Evolutionary conservation across 116 monocot genomes (phyloP).

Genomic region (Thalassia testudinum): DNA sequence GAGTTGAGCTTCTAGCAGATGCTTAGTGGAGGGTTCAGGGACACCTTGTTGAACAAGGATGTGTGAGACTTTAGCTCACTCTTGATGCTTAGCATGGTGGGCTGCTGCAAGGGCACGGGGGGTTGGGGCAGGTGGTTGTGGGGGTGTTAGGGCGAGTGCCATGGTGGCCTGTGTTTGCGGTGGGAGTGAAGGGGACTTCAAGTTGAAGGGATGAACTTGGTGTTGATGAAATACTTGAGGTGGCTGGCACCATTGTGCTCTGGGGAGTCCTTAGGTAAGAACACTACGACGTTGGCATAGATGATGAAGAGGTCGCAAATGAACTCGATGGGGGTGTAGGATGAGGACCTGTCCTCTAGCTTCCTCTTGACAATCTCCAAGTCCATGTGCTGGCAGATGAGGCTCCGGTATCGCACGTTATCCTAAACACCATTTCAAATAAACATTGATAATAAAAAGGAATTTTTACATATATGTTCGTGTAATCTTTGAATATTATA

Average conservation of each 20-base stretch:
- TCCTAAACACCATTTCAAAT: constrained; percentile 17
- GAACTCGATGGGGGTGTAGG: constrained; percentile 21
- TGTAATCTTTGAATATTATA: no score
- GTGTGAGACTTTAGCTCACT: background rate
- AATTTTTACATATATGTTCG: no score
- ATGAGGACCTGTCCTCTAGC: constrained; percentile 12
- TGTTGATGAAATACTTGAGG: constrained; percentile 30
- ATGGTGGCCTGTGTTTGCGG: no score
- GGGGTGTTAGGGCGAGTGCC: background rate
- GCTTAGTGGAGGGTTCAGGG: constrained; percentile 8
- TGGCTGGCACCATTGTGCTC: constrained; percentile 34
- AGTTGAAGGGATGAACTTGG: constrained; percentile 15
- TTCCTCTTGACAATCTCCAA: constrained; percentile 30
- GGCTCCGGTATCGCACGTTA: constrained; percentile 25
- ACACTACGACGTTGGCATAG: constrained; percentile 66
- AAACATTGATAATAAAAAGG: no score
- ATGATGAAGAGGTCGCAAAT: constrained; percentile 76
- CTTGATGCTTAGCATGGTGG: background rate
- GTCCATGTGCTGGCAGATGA: constrained; percentile 76
- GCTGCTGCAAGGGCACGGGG: background rate
- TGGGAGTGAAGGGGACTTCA: background rate
- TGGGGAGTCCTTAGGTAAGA: constrained; percentile 45
- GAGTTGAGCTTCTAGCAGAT: constrained; percentile 47
- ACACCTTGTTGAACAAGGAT: background rate
- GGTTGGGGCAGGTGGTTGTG: background rate